Evolutionary conservation across 163 green algal genomes (phyloP).

Genomic region (Scenedesmus sp.): DNA sequence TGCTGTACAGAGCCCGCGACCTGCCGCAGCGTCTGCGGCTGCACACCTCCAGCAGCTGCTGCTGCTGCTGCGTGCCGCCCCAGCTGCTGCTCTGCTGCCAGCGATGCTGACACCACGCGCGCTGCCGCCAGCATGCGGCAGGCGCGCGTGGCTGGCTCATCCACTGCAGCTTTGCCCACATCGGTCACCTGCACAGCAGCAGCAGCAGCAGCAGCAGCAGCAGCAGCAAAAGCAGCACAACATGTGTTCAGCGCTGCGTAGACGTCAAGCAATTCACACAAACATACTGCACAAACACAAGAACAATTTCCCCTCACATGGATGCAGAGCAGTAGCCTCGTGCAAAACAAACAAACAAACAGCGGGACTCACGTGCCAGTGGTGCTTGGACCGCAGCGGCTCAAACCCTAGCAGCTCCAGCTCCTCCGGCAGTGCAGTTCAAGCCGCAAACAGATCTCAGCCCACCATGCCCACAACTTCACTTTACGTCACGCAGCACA

Average conservation of each 20-base stretch:
- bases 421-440: constrained; percentile 47
- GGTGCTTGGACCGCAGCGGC: constrained; percentile 47
- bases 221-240: not conserved
- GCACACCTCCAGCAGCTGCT: not conserved
- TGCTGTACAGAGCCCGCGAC: not conserved
- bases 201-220: not conserved
- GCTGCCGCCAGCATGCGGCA: constrained; percentile 40
- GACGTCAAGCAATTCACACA: not conserved
- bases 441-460: too few relatives aligned
- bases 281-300: not conserved
- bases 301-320: too few relatives aligned
- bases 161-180: constrained; percentile 43
- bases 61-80: not conserved
- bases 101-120: not conserved
- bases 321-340: too few relatives aligned
- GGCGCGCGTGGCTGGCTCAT: constrained; percentile 27
- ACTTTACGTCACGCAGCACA: too few relatives aligned
- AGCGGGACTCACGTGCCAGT: not conserved
- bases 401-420: constrained; percentile 56
- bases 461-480: too few relatives aligned
- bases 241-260: too few relatives aligned
- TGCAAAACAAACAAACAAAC: too few relatives aligned
- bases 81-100: constrained; percentile 30
- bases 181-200: constrained; percentile 46
- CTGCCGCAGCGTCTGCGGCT: not conserved